Evolutionary conservation across 768 basidiomycete genomes (phyloP).

Genomic region (Rhodosporidiobolus sp.): DNA sequence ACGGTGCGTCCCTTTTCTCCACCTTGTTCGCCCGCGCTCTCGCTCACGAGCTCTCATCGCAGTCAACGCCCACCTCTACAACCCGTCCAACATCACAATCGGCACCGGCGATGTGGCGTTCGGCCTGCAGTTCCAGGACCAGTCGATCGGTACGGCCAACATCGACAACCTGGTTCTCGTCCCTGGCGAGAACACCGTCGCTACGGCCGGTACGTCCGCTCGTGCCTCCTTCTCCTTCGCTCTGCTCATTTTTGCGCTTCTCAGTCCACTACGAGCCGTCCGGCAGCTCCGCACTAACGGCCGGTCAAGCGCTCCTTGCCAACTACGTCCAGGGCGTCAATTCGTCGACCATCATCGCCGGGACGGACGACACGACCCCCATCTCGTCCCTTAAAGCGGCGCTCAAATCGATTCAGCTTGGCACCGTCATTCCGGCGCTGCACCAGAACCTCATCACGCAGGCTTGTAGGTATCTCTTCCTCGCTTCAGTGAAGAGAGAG

Average conservation of each 20-base stretch:
- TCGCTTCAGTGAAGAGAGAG: no score
- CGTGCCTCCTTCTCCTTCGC: no score
- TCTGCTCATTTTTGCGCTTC: no score
- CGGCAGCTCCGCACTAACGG: conserved; percentile 56
- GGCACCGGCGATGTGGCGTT: conserved; percentile 67
- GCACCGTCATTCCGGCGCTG: conserved; percentile 63
- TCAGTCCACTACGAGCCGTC: conserved; percentile 59
- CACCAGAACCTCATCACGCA: conserved; percentile 60
- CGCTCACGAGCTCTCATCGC: background rate
- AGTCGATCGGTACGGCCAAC: conserved; percentile 61
- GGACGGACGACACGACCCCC: conserved; percentile 58
- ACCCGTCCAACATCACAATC: conserved; percentile 56
- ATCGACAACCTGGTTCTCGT: conserved; percentile 60
- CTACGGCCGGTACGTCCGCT: conserved; percentile 55
- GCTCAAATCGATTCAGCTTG: conserved; percentile 60
- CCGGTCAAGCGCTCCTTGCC: conserved; percentile 60
- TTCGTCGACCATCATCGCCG: conserved; percentile 56
- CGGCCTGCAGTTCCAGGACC: conserved; percentile 58
- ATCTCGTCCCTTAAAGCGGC: conserved; percentile 63
- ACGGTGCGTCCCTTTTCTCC: conserved; percentile 25
- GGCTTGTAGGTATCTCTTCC: conserved; percentile 53
- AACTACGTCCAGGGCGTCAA: conserved; percentile 65
- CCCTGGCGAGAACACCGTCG: conserved; percentile 60
- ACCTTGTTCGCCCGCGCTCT: no score
- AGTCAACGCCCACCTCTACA: conserved; percentile 60